Evolutionary conservation across 2,329 filamentous ascomycete species (phyloP).

Genomic region (Diplodia scrobiculata): DNA sequence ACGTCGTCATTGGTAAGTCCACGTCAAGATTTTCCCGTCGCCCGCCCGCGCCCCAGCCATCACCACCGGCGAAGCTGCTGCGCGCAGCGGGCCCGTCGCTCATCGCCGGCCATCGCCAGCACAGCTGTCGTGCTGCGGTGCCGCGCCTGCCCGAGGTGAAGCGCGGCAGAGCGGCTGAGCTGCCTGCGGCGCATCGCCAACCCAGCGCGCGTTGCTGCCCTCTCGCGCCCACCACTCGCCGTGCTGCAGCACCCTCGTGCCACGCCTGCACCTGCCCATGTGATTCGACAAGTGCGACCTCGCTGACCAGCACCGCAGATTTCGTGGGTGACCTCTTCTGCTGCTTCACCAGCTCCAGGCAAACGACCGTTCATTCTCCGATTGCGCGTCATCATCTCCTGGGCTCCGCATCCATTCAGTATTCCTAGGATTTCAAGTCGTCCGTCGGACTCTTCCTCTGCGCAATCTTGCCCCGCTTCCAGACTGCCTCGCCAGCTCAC

Average conservation of each 20-base stretch:
- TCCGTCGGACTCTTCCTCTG: slow-evolving; percentile 20
- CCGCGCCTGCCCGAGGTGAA: neutral
- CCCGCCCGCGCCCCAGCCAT: slow-evolving; percentile 9
- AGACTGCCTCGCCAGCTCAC: slow-evolving; percentile 27
- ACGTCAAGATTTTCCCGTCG: slow-evolving; percentile 29
- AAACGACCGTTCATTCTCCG: slow-evolving; percentile 41
- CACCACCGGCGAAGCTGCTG: slow-evolving; percentile 11
- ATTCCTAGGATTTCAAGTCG: slow-evolving; percentile 27
- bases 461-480: slow-evolving; percentile 37
- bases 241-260: slow-evolving; percentile 34
- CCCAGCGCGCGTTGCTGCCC: slow-evolving; percentile 12
- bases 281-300: slow-evolving; percentile 38
- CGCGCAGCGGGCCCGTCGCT: neutral
- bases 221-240: slow-evolving; percentile 4
- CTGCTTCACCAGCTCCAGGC: slow-evolving; percentile 35
- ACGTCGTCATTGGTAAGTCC: slow-evolving; percentile 31
- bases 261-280: slow-evolving; percentile 37
- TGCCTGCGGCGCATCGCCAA: slow-evolving; percentile 20
- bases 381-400: slow-evolving; percentile 36
- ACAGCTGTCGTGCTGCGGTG: neutral
- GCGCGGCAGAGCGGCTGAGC: slow-evolving; percentile 7
- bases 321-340: slow-evolving; percentile 36
- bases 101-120: neutral
- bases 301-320: slow-evolving; percentile 37
- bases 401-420: slow-evolving; percentile 37